A percentile compares a stretch with the other conserved stretches of the same genome.
phyloP scores from a whole-genome alignment of 345 rosid species.

The Limnanthes douglasii region DNA sequence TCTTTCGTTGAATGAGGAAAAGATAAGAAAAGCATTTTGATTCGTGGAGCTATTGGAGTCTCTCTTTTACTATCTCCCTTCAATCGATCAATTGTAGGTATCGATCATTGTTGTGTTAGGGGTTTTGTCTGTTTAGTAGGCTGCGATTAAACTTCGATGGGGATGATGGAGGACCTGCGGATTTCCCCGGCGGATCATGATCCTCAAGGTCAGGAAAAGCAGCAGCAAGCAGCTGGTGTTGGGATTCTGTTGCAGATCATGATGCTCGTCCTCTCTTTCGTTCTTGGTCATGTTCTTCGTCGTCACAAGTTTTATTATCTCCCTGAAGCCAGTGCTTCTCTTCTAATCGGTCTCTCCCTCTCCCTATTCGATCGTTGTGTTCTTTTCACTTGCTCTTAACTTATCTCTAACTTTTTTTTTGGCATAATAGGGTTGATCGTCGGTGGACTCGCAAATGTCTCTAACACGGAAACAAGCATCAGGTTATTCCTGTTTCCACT shows the following conservation, averaged over 20 bases:
- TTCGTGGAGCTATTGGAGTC: no score
- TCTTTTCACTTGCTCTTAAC: not conserved
- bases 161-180: slow-evolving; percentile 16
- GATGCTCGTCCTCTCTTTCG: slow-evolving; percentile 99
- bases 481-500: slow-evolving; percentile 26
- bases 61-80: no score
- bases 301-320: slow-evolving; percentile 93
- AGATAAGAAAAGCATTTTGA: no score
- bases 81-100: no score
- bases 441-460: slow-evolving; percentile 85
- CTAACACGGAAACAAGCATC: slow-evolving; percentile 79
- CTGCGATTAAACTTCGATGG: no score
- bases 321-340: slow-evolving; percentile 98
- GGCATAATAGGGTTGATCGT: slow-evolving; percentile 56
- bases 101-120: no score
- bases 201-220: slow-evolving; percentile 41
- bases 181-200: slow-evolving; percentile 36
- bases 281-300: slow-evolving; percentile 92
- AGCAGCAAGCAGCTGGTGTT: slow-evolving; percentile 96
- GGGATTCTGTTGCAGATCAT: slow-evolving; percentile 98
- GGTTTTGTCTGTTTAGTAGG: no score
- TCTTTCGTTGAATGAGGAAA: no score
- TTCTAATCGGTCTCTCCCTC: slow-evolving; percentile 58
- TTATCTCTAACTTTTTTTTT: not conserved
- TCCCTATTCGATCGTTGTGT: slow-evolving; percentile 3